Evolutionary conservation across 2,329 filamentous ascomycete species (phyloP).

Genomic region (Aspergillus pseudonomiae): DNA sequence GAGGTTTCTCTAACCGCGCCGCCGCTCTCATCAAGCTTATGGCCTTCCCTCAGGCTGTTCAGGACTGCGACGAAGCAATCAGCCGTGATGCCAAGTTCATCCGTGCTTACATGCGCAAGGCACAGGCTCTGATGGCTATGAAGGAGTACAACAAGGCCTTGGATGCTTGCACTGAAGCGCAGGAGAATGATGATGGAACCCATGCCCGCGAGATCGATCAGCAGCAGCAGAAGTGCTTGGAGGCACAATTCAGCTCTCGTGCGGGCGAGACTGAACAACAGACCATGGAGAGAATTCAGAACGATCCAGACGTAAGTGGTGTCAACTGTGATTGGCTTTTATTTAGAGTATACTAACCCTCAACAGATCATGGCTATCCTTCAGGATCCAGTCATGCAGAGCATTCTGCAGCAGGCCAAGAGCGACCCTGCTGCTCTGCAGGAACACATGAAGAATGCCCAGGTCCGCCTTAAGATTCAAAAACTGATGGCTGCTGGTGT

Average conservation of each 20-base stretch:
- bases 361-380: constrained; percentile 80
- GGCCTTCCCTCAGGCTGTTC: constrained; percentile 88
- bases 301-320: constrained; percentile 78
- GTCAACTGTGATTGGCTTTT: not conserved
- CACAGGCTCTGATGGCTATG: constrained; percentile 94
- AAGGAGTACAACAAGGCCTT: constrained; percentile 95
- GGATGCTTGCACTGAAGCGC: constrained; percentile 83
- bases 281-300: constrained; percentile 86
- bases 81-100: constrained; percentile 91
- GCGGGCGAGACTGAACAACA: constrained; percentile 96
- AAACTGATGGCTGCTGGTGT: constrained; percentile 93
- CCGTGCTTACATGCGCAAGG: constrained; percentile 94
- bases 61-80: constrained; percentile 90
- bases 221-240: constrained; percentile 89
- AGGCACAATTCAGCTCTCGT: constrained; percentile 84
- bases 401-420: constrained; percentile 95
- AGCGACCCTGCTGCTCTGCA: constrained; percentile 87
- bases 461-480: constrained; percentile 84
- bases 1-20: constrained; percentile 95
- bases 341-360: constrained; percentile 25
- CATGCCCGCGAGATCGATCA: constrained; percentile 90
- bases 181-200: constrained; percentile 75
- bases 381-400: constrained; percentile 96
- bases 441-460: constrained; percentile 95
- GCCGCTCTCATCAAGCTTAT: constrained; percentile 97